These are phyloP conservation scores for Calonectria fujianensis DNA, from an alignment of 2,329 filamentous ascomycete genomes.

Conservation along the genomic window DNA sequence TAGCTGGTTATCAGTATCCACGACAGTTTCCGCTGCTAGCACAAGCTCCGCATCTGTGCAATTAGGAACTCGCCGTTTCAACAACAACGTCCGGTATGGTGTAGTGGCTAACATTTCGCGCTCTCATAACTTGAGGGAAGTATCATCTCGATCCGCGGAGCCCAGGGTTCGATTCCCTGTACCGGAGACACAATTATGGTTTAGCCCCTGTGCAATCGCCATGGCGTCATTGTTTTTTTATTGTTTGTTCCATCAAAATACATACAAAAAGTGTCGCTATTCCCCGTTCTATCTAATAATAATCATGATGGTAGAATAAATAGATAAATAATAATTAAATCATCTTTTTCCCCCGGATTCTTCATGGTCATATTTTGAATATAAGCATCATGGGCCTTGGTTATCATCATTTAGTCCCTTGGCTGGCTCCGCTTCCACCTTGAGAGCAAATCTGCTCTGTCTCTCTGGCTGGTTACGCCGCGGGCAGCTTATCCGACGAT, in stretches of 20 bases:
- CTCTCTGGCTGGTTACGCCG: slow-evolving; percentile 14
- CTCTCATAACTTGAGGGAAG: slow-evolving; percentile 55
- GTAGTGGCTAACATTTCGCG: slow-evolving; percentile 60
- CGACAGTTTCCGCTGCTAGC: background rate
- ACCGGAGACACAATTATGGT: background rate
- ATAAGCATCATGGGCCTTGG: slow-evolving; percentile 23
- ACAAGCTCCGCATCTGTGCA: background rate
- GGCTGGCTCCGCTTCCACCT: background rate
- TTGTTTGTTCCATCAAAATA: background rate
- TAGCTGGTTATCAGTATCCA: background rate
- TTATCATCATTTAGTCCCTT: slow-evolving; percentile 28
- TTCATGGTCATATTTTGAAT: slow-evolving; percentile 31
- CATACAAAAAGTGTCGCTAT: slow-evolving; percentile 8
- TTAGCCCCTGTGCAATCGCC: too few species aligned
- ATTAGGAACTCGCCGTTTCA: background rate
- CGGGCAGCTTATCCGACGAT: slow-evolving; percentile 47
- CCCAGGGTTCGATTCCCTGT: slow-evolving; percentile 3
- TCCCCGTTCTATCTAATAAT: slow-evolving; percentile 37
- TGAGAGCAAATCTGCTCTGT: background rate
- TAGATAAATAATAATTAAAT: slow-evolving; percentile 23
- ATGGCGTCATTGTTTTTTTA: slow-evolving; percentile 1
- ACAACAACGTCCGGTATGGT: slow-evolving; percentile 55
- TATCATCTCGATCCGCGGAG: slow-evolving; percentile 4
- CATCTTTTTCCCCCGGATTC: slow-evolving; percentile 31
- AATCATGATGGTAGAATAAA: slow-evolving; percentile 23